These are phyloP conservation scores for Anacardium occidentale DNA, from an alignment of 345 rosid species.

Conservation along the genomic window DNA sequence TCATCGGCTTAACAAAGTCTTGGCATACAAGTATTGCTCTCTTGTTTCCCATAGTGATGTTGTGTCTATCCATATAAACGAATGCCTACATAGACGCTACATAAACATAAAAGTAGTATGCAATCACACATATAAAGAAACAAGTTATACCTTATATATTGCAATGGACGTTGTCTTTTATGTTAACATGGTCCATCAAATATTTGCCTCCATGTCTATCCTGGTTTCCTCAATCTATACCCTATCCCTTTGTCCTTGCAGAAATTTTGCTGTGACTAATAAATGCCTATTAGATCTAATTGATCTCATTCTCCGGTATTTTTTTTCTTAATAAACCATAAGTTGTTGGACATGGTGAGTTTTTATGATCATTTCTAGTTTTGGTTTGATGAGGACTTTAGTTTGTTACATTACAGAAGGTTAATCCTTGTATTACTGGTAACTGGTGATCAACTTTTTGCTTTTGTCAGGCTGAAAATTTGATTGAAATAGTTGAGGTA, in stretches of 20 bases:
- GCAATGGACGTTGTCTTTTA: no score
- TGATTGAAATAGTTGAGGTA: constrained; percentile 69
- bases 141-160: no score
- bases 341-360: constrained; percentile 2
- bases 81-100: no score
- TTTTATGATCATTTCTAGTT: constrained; percentile 1
- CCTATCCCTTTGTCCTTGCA: not conserved
- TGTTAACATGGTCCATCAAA: not conserved
- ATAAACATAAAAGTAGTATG: no score
- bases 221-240: not conserved
- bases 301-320: not conserved
- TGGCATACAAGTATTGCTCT: not conserved
- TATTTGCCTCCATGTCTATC: not conserved
- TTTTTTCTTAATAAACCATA: not conserved
- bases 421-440: not conserved
- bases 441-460: not conserved
- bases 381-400: not conserved
- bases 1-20: not conserved
- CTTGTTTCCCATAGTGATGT: not conserved
- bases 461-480: constrained; percentile 42
- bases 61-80: no score
- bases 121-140: no score
- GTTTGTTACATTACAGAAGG: not conserved
- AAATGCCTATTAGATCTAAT: not conserved
- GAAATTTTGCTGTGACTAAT: not conserved